Conservation (phyloP, 1,139 yeast species). For the Geotrichum klebahnii region DNA sequence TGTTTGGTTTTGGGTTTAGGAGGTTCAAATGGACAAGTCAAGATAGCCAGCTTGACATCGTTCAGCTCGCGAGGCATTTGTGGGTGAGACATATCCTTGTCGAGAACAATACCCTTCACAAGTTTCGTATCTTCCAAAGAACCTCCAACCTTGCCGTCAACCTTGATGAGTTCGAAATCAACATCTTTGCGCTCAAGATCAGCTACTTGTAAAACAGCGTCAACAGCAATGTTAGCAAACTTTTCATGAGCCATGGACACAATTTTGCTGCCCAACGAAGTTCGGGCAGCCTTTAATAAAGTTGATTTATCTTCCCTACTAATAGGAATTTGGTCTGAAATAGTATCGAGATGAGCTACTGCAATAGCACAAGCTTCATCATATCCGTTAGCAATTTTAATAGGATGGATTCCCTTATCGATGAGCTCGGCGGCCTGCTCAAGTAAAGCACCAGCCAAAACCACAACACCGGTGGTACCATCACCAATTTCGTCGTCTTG, state of each 20-base stretch:
- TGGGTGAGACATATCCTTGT: conserved; percentile 96
- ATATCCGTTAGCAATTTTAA: conserved; percentile 93
- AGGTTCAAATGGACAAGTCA: conserved; percentile 98
- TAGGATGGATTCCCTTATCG: conserved; percentile 96
- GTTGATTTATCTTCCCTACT: conserved; percentile 41
- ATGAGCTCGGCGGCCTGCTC: conserved; percentile 93
- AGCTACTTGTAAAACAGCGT: conserved; percentile 88
- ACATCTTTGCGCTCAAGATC: conserved; percentile 91
- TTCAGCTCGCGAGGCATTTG: conserved; percentile 86
- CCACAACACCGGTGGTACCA: conserved; percentile 99
- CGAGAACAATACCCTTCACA: conserved; percentile 87
- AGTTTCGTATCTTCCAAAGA: conserved; percentile 77
- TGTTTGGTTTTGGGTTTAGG: conserved; percentile 99
- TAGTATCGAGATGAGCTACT: conserved; percentile 64
- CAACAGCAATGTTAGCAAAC: conserved; percentile 96
- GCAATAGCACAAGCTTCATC: conserved; percentile 96
- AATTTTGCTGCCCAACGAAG: conserved; percentile 91
- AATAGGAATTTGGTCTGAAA: conserved; percentile 59
- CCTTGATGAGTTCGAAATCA: conserved; percentile 90
- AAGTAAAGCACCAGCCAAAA: conserved; percentile 85
- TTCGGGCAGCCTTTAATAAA: conserved; percentile 85
- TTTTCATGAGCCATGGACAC: conserved; percentile 91
- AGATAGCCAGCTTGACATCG: conserved; percentile 85
- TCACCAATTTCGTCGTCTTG: conserved; percentile 99
- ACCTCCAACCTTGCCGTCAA: conserved; percentile 96